These are phyloP conservation scores for Penicillium coffeae DNA, from an alignment of 495 filamentous ascomycete species.

Conservation along the genomic window DNA sequence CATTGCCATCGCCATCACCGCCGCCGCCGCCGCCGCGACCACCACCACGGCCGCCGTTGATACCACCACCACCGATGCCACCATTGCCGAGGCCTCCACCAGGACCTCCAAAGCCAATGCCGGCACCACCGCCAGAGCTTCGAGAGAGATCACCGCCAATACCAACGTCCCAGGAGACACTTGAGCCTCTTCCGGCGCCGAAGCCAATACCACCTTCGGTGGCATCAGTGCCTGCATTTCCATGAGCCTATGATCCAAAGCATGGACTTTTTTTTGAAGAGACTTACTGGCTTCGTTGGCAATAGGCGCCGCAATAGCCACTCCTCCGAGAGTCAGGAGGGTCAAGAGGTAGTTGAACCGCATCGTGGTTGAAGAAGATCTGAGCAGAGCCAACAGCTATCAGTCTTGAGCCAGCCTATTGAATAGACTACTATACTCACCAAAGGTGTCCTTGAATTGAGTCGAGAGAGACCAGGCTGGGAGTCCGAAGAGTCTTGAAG, in stretches of 20 bases:
- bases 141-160: neutral
- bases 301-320: conserved; percentile 14
- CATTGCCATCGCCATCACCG: neutral
- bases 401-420: neutral
- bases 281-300: conserved; percentile 7
- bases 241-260: neutral
- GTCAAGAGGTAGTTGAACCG: conserved; percentile 11
- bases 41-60: conserved; percentile 1
- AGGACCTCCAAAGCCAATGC: neutral
- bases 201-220: conserved; percentile 4
- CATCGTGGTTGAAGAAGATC: conserved; percentile 7
- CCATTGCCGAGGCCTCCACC: conserved; percentile 8
- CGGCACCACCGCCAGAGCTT: neutral
- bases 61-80: conserved; percentile 4
- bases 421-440: neutral
- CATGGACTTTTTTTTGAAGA: neutral
- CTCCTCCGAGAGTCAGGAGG: conserved; percentile 9
- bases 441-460: neutral
- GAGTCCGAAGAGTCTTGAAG: neutral
- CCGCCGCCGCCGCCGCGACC: conserved; percentile 1
- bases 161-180: neutral
- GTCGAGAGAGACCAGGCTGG: neutral
- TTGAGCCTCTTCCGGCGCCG: conserved; percentile 7
- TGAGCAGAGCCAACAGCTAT: neutral
- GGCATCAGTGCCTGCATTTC: conserved; percentile 1